These are phyloP conservation scores for Yamagishiella unicocca DNA, from an alignment of 139 green algal species.

Conservation along the genomic window DNA sequence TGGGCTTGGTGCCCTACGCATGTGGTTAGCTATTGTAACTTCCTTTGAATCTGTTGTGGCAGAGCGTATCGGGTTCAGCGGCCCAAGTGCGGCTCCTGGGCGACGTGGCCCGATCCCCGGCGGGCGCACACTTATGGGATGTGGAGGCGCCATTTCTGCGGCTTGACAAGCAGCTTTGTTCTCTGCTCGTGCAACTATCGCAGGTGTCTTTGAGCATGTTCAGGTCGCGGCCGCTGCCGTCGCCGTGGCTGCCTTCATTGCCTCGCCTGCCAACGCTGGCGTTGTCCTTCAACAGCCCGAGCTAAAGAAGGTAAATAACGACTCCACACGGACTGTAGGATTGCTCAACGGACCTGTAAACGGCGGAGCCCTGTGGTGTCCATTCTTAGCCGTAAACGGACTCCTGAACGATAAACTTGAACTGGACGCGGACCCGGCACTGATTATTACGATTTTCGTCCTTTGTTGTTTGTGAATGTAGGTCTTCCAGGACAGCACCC, in stretches of 20 bases:
- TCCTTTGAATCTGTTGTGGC: too few species aligned
- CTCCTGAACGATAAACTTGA: too few species aligned
- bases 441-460: background rate
- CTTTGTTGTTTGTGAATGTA: background rate
- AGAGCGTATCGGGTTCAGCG: too few species aligned
- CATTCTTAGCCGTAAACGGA: too few species aligned
- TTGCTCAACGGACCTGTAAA: too few species aligned
- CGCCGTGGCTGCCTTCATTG: slow-evolving; percentile 18
- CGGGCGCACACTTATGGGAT: background rate
- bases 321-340: too few species aligned
- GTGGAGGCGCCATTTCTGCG: too few species aligned
- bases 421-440: background rate
- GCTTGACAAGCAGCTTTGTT: too few species aligned
- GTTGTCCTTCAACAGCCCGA: slow-evolving; percentile 40
- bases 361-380: too few species aligned
- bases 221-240: slow-evolving; percentile 15
- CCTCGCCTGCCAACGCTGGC: slow-evolving; percentile 22
- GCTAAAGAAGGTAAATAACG: slow-evolving; percentile 46
- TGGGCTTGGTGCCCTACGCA: background rate
- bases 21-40: background rate
- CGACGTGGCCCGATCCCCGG: slow-evolving; percentile 28
- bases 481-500: slow-evolving; percentile 36
- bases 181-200: background rate
- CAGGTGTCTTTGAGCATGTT: slow-evolving; percentile 25
- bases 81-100: background rate